Evolutionary conservation across 306 rosid genomes (phyloP), one percentile per base, ranked within the genome.

Genomic region (Medicago arabica): DNA sequence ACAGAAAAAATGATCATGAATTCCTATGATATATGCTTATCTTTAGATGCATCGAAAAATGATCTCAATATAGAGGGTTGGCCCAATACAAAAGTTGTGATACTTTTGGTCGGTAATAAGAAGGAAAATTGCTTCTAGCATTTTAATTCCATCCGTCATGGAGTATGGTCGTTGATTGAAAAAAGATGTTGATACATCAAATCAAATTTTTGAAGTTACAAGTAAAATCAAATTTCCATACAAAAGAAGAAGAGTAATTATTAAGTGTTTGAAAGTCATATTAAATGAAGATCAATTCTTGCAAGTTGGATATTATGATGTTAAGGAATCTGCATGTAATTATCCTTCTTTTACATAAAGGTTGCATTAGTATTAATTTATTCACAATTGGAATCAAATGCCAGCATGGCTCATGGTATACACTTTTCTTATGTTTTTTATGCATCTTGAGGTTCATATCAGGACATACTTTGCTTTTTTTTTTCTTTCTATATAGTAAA

Each of bases 121-220:
- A 86, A 76, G 66, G 91, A 92, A 76, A 78, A 82, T 40, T 92
- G 92, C 81, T 64, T 72, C 23, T 86, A 90, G 82, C 43, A 10
- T 55, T 78, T 67, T 68, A 46, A 74, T 84, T 84, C 84, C 82
- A 69, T 66, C 67, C 90, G 93, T 12, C 60, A 84, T 50, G 93
- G 97, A 31, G 89, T 84, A 41, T 92, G 96, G 96, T 90, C 96
- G 49, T 71, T 86, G 81, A 68, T 90, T 78, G 92, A 88, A 78
- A 89, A 89, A 87, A 81, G 88, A 78, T 51, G 61, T 74, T 43
- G 88, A 83, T 31, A 38, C 50, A 51, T 70, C 68, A 31, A 19
- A 58, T 64, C 80, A 8, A 40, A 8, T 40, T 40, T 40, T 0
- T 40, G 44, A 40, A 40, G 44, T 9, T 40, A 9, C 44, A 40